Evolutionary conservation across 108 stramenopile species (phyloP), one percentile per base, ranked within the genome.

Genomic region (Schizochytrium sp.): DNA sequence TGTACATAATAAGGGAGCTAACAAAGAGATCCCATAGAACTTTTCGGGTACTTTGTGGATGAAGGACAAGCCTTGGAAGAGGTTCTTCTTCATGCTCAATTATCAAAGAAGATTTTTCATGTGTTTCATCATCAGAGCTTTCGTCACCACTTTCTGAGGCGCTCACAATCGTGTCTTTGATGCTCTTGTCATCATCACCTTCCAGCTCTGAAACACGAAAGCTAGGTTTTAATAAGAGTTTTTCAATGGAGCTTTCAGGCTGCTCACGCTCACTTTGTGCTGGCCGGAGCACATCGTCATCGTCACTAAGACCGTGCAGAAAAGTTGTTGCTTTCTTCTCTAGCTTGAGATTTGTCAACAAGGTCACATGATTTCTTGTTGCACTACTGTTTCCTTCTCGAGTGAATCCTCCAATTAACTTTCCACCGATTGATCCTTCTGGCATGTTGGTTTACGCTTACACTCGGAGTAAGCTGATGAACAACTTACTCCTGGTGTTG

Each of bases 1-100:
- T 92, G 61, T 91, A 90, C 3, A 92, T 47, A 55, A 94, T 94
- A 28, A 94, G 76, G n/a, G 87, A 7, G 2, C 56, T 72, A 2
- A 92, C 59, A 47, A 93, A 91, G 57, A 92, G 87, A 89, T 94
- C 93, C 94, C 94, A 94, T 56, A 61, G 41, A 46, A 90, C 58
- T 72, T 92, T 92, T 53, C 60, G 45, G 12, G 61, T 61, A 38
- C 72, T 19, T 44, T 61, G 88, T 8, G 92, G 92, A 49, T 90
- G 56, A 56, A 89, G 60, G 41, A 89, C 59, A 41, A 55, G 55
- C 5, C 76, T n/a, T 40, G 76, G 76, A 47, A 83, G 8, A 1
- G 64, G 64, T 5, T 69, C 64, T 44, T 69, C 64, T 7, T 69
- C 64, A 7, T 15, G 8, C 5, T 69, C 64, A 38, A 69, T 10